Evolutionary conservation across 2,329 filamentous ascomycete species (phyloP).

Genomic region (Ceratocystis lukuohia): DNA sequence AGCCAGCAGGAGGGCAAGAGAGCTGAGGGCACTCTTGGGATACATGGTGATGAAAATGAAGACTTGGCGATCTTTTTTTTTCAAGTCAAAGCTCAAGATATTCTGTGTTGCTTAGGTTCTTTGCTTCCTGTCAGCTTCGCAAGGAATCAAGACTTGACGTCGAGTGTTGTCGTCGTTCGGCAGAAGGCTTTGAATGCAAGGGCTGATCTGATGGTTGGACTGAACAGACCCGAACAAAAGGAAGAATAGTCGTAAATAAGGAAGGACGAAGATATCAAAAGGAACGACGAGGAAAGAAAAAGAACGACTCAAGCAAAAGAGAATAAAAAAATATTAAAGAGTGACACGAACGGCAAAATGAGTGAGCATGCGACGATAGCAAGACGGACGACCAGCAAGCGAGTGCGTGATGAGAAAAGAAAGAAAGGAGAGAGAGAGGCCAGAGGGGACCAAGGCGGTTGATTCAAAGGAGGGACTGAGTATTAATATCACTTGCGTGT

Average conservation of each 20-base stretch:
- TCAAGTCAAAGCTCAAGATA: neutral
- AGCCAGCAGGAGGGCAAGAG: constrained; percentile 22
- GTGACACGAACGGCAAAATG: constrained; percentile 1
- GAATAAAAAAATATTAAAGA: constrained; percentile 1
- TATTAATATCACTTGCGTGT: constrained; percentile 1
- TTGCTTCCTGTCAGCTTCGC: neutral
- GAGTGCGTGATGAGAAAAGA: neutral
- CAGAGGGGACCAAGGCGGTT: neutral
- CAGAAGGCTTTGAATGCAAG: neutral
- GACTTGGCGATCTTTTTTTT: neutral
- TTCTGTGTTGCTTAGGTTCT: neutral
- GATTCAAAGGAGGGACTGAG: neutral
- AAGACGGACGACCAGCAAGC: neutral
- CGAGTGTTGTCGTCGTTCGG: neutral
- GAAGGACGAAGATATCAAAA: constrained; percentile 22
- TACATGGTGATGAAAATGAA: constrained; percentile 20
- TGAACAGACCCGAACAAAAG: constrained; percentile 3
- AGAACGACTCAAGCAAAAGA: neutral
- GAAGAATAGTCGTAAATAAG: constrained; percentile 9
- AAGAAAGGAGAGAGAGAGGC: neutral
- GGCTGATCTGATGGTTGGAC: neutral
- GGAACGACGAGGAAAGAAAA: neutral
- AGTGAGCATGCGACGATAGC: neutral
- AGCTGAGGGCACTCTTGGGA: constrained; percentile 24
- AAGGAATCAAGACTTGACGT: neutral